Percentiles rank a stretch among this genome's conserved stretches.
Evolutionary conservation across 2,329 filamentous ascomycete species (phyloP).

Genomic region (Pleomassaria siparia): DNA sequence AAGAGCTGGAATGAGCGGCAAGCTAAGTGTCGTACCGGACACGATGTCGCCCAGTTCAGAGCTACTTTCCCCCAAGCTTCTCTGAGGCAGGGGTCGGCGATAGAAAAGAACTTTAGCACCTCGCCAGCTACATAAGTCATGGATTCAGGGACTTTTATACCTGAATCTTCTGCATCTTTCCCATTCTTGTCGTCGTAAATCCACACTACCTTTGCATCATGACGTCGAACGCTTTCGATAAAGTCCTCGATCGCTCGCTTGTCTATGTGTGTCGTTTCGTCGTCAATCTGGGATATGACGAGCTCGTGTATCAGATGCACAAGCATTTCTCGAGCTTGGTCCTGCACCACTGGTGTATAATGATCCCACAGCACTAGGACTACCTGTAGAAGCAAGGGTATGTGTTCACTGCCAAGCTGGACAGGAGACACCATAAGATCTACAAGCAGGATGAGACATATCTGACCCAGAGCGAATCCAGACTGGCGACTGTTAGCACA

Average conservation of each 20-base stretch:
- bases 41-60: conserved; percentile 94
- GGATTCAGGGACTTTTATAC: conserved; percentile 77
- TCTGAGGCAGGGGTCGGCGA: conserved; percentile 82
- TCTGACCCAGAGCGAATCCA: conserved; percentile 87
- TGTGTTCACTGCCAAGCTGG: conserved; percentile 73
- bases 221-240: conserved; percentile 81
- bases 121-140: conserved; percentile 85
- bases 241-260: conserved; percentile 82
- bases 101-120: conserved; percentile 81
- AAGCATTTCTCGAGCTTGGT: conserved; percentile 95
- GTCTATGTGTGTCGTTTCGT: conserved; percentile 64
- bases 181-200: conserved; percentile 90
- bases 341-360: conserved; percentile 90
- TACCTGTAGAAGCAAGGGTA: conserved; percentile 86
- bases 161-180: conserved; percentile 66
- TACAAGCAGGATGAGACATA: conserved; percentile 90
- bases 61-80: conserved; percentile 90
- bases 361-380: conserved; percentile 96
- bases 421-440: conserved; percentile 95
- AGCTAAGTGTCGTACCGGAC: conserved; percentile 89
- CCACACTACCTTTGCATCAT: conserved; percentile 86
- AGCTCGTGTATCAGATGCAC: conserved; percentile 96
- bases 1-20: conserved; percentile 98
- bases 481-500: conserved; percentile 48
- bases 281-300: conserved; percentile 77